Conservation (phyloP, 257 asterid genomes). For the Nicotiana knightiana region DNA sequence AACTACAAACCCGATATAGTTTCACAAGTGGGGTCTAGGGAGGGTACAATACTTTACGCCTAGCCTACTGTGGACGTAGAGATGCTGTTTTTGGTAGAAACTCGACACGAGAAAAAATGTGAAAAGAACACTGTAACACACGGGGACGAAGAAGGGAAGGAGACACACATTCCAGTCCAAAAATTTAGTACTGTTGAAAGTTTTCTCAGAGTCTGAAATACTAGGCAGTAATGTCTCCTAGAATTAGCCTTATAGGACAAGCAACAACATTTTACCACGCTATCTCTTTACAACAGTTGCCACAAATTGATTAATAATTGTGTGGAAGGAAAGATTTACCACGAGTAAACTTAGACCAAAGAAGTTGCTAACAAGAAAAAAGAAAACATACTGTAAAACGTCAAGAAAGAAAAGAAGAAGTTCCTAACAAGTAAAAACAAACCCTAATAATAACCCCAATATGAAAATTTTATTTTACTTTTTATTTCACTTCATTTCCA, state of each 20-base stretch:
- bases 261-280: slow-evolving; percentile 6
- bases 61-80: too few species aligned
- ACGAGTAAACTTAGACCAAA: slow-evolving; percentile 13
- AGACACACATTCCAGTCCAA: not conserved
- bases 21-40: too few species aligned
- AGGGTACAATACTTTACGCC: too few species aligned
- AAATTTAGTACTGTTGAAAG: not conserved
- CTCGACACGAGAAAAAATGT: not conserved
- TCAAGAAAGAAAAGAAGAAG: not conserved
- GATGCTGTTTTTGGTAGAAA: too few species aligned
- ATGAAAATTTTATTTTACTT: too few species aligned
- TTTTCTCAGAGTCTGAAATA: not conserved
- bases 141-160: slow-evolving; percentile 7
- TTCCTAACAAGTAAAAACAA: slow-evolving; percentile 16
- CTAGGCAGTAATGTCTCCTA: not conserved
- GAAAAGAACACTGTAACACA: not conserved
- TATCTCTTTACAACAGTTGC: not conserved
- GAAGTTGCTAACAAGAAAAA: not conserved
- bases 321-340: not conserved
- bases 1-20: too few species aligned
- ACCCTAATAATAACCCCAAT: slow-evolving; percentile 28
- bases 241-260: slow-evolving; percentile 26
- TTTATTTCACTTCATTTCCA: too few species aligned
- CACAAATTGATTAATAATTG: not conserved
- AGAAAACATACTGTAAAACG: too few species aligned